Base-by-base conservation (phyloP, 2,329 filamentous ascomycete genomes). In the Diplocarpon mali region DNA sequence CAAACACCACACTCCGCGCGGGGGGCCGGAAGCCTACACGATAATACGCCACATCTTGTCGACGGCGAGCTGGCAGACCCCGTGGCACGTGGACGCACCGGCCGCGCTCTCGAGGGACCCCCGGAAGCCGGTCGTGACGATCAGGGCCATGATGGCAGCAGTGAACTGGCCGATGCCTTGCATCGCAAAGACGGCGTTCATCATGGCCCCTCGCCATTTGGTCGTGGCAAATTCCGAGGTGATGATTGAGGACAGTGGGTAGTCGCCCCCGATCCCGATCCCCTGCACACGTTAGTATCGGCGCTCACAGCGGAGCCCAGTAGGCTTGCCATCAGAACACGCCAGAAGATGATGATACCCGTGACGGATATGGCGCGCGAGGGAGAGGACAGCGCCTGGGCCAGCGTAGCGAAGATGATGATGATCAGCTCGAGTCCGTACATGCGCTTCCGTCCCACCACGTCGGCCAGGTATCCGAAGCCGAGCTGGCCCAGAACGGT, bases 41-140 rank as follows among this genome's bases (percentile, higher is more conserved):
- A 92, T 72, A 13, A 79, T 72, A 54, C 85, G 76, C 85, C 85
- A 92, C 82, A 89, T 89, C 71, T 87, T 88, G 68, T 92, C 85
- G 5, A 89, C 83, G 6, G 81, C 80, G n/a, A 77, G 57, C 40
- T 69, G 67, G 59, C 83, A 87, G 45, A 70, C 73, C 20, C 75
- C 80, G 17, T 69, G 69, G 62, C 86, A 92, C 38, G 69, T 62
- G 24, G 67, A 67, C 4, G 72, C 68, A 24, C n/a, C n/a, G n/a
- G 67, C 59, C 12, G 76, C 73, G 1, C 65, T 64, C 40, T 69
- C 56, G 0, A 86, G 71, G 5, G 77, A 75, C 13, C 72, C 66
- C 64, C 78, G 83, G 70, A 86, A 88, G 38, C 80, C 81, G 12
- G 78, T 67, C 0, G 81, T 83, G 45, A 84, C 74, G 57, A 89